Percentiles rank a stretch among this genome's conserved stretches.
These are phyloP conservation scores for Pestalotiopsis fici DNA, from an alignment of 2,329 filamentous ascomycete species.

Conservation along the genomic window DNA sequence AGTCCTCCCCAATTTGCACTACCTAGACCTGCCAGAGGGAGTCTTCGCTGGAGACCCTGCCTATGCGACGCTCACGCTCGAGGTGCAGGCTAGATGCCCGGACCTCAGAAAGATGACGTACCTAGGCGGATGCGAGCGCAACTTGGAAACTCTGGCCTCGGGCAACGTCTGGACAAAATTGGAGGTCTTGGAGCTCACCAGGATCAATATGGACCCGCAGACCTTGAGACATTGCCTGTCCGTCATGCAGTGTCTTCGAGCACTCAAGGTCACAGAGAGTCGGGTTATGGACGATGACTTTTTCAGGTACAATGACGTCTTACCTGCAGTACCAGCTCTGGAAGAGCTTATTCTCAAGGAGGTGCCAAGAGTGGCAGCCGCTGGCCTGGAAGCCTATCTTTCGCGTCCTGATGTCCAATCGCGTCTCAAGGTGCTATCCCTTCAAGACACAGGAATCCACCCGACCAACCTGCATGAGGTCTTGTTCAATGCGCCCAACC, in stretches of 20 bases:
- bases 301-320: conserved; percentile 65
- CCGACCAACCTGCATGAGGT: conserved; percentile 62
- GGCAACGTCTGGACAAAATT: conserved; percentile 69
- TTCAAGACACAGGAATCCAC: conserved; percentile 72
- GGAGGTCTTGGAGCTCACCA: conserved; percentile 71
- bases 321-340: conserved; percentile 75
- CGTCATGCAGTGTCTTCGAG: conserved; percentile 66
- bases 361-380: conserved; percentile 69
- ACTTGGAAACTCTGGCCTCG: conserved; percentile 69
- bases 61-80: conserved; percentile 76
- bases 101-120: conserved; percentile 91
- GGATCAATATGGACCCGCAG: conserved; percentile 68
- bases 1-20: conserved; percentile 80
- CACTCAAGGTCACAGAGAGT: conserved; percentile 73
- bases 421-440: conserved; percentile 66
- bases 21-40: conserved; percentile 88
- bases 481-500: conserved; percentile 55
- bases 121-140: conserved; percentile 73
- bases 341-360: conserved; percentile 73
- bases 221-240: conserved; percentile 72
- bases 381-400: conserved; percentile 71
- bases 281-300: conserved; percentile 74
- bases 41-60: conserved; percentile 79
- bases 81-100: conserved; percentile 80
- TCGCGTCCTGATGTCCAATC: conserved; percentile 58